Evolutionary conservation across 2,329 filamentous ascomycete species (phyloP).

Genomic region (Aspergillus vadensis): DNA sequence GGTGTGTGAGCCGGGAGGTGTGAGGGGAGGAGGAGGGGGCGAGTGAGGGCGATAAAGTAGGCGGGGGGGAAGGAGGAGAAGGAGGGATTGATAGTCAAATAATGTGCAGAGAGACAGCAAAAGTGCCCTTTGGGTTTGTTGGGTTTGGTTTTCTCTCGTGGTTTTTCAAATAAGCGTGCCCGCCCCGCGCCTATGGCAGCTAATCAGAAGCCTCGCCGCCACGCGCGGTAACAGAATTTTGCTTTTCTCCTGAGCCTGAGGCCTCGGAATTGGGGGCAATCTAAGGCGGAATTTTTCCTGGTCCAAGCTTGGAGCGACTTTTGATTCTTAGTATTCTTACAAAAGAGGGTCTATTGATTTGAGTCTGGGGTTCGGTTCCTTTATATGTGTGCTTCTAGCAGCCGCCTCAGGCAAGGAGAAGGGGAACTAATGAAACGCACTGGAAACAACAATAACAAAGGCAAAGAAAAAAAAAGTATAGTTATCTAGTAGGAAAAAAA

Average conservation of each 20-base stretch:
- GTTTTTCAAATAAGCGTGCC: constrained; percentile 27
- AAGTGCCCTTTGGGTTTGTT: constrained; percentile 26
- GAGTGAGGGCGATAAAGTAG: constrained; percentile 12
- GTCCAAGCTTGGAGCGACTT: background rate
- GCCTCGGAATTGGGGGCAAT: background rate
- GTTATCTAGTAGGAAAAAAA: background rate
- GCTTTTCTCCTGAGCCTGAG: constrained; percentile 6
- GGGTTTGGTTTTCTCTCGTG: constrained; percentile 28
- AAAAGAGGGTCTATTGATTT: background rate
- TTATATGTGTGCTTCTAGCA: background rate
- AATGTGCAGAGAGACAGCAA: constrained; percentile 18
- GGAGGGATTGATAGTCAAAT: constrained; percentile 5
- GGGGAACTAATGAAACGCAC: background rate
- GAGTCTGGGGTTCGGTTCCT: background rate
- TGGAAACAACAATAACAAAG: too few species aligned
- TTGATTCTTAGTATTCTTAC: background rate
- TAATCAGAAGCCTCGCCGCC: constrained; percentile 27
- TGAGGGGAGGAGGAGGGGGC: constrained; percentile 16
- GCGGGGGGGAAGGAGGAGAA: constrained; percentile 16
- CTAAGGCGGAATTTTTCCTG: background rate
- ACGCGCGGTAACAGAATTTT: constrained; percentile 30
- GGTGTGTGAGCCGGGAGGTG: constrained; percentile 20
- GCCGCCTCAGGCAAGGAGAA: background rate
- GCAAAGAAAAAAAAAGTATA: too few species aligned
- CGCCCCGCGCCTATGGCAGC: constrained; percentile 30